Conservation (phyloP, 1,284 basidiomycete genomes). For the Cystobasidium pallidum region DNA sequence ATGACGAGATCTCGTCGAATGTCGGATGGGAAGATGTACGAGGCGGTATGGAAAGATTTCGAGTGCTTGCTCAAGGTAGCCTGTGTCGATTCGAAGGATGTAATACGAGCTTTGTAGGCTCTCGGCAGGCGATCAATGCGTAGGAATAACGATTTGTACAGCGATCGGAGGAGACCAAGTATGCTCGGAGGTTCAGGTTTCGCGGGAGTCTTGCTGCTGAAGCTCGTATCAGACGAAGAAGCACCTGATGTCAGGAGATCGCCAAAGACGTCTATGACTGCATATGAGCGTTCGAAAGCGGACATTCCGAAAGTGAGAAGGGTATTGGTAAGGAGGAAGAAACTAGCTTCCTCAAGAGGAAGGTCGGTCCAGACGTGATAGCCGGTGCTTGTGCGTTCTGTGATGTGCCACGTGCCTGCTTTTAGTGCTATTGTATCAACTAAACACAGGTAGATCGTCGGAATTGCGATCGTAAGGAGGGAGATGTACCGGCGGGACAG, state of each 20-base stretch:
- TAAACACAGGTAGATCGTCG: constrained; percentile 53
- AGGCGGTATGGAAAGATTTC: constrained; percentile 51
- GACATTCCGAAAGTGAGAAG: constrained; percentile 52
- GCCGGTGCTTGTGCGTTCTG: constrained; percentile 51
- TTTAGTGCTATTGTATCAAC: constrained; percentile 53
- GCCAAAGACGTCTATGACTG: constrained; percentile 24
- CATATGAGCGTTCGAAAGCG: constrained; percentile 46
- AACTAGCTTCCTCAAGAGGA: constrained; percentile 52
- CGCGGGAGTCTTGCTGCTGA: constrained; percentile 17
- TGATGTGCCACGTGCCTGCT: constrained; percentile 54
- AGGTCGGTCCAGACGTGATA: constrained; percentile 11
- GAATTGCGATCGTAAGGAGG: constrained; percentile 48
- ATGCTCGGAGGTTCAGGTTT: background rate
- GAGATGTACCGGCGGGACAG: constrained; percentile 40
- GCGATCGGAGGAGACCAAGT: constrained; percentile 19
- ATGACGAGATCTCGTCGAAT: constrained; percentile 48
- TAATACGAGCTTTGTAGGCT: constrained; percentile 41
- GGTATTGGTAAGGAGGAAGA: constrained; percentile 54
- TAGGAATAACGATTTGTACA: constrained; percentile 28
- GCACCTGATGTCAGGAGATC: constrained; percentile 3
- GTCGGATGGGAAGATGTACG: constrained; percentile 49
- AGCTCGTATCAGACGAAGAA: constrained; percentile 43
- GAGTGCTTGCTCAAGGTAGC: constrained; percentile 48
- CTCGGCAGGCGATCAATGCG: constrained; percentile 32
- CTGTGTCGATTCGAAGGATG: constrained; percentile 45